A percentile compares a stretch with the other conserved stretches of the same genome.
phyloP scores from a whole-genome alignment of 1,139 yeast species.

The Scheffersomyces cryptocercus region DNA sequence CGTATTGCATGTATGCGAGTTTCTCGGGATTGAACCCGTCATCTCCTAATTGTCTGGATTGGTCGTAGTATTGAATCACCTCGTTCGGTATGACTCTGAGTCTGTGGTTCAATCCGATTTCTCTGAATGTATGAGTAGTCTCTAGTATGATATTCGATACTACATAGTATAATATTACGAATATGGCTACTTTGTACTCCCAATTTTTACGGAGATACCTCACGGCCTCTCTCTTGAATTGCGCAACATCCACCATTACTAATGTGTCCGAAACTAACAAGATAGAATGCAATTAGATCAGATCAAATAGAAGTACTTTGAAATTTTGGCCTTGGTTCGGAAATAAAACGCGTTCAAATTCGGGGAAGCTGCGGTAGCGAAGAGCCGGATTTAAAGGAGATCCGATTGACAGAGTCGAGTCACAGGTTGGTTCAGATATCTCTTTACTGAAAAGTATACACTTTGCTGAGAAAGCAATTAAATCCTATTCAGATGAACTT shows the following conservation, averaged over 20 bases:
- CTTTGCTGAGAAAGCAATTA: no score
- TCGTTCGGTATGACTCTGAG: slow-evolving; percentile 25
- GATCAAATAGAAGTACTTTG: neutral
- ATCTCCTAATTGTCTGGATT: slow-evolving; percentile 1
- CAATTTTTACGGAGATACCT: slow-evolving; percentile 14
- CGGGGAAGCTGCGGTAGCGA: no score
- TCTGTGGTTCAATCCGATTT: slow-evolving; percentile 14
- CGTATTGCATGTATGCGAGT: slow-evolving; percentile 38
- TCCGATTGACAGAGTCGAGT: no score
- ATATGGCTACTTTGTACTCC: slow-evolving; percentile 27
- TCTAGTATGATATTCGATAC: slow-evolving; percentile 14
- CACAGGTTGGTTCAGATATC: no score
- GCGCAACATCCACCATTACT: slow-evolving; percentile 1
- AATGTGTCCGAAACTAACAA: neutral
- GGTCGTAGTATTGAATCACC: slow-evolving; percentile 17
- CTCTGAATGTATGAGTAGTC: slow-evolving; percentile 11
- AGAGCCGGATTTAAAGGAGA: no score
- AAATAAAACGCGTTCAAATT: no score
- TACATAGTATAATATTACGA: slow-evolving; percentile 23
- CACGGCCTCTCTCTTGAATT: neutral
- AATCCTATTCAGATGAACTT: no score
- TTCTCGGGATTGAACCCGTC: slow-evolving; percentile 6
- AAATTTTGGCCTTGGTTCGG: no score
- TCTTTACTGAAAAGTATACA: no score
- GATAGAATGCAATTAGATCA: neutral